Evolutionary conservation across 768 basidiomycete species (phyloP).

Genomic region (Kwoniella botswanensis): DNA sequence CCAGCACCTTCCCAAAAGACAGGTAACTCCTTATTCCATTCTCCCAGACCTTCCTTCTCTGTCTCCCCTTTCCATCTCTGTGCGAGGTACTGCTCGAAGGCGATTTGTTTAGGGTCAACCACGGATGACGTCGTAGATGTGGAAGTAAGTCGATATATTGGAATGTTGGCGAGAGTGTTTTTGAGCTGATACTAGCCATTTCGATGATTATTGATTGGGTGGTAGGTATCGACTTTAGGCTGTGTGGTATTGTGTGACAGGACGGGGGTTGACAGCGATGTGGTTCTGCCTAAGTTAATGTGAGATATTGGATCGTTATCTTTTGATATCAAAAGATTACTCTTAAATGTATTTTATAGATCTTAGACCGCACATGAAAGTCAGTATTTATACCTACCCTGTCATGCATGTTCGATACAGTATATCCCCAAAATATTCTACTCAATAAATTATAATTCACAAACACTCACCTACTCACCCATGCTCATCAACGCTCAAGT

Average conservation of each 20-base stretch:
- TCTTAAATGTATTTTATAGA: no score
- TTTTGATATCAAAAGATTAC: no score
- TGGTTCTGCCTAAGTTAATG: no score
- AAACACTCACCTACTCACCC: neutral
- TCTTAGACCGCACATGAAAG: no score
- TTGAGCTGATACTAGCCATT: no score
- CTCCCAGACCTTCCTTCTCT: neutral
- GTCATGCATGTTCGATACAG: neutral
- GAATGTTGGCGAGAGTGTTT: neutral
- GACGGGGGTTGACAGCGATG: no score
- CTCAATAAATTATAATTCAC: neutral
- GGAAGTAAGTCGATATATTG: neutral
- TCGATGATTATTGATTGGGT: no score
- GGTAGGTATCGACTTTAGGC: no score
- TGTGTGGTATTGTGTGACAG: no score
- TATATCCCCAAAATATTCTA: neutral
- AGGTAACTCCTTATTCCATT: neutral
- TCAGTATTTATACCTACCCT: neutral
- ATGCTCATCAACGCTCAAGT: neutral
- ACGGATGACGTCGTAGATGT: neutral
- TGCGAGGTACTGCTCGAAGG: neutral
- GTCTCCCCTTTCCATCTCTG: neutral
- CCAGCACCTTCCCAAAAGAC: constrained; percentile 6
- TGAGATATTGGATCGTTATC: no score
- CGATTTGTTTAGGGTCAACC: neutral